These are phyloP conservation scores for Euphorbia pulcherrima DNA, from an alignment of 345 rosid genomes.

Conservation along the genomic window DNA sequence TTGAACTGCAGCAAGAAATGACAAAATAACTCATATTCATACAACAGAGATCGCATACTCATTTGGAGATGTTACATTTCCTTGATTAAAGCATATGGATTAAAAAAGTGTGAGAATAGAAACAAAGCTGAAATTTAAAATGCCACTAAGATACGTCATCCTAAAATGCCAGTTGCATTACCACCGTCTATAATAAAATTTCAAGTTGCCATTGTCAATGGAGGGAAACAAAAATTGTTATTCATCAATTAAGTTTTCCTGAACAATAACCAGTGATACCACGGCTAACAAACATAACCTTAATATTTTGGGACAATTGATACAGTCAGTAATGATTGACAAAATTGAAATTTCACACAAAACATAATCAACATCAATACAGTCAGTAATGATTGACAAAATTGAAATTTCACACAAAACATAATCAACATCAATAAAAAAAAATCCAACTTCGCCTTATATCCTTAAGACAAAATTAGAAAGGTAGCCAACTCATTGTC, in stretches of 20 bases:
- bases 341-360: not conserved
- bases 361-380: not conserved
- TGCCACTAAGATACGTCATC: not conserved
- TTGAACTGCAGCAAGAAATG: not conserved
- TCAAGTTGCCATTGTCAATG: not conserved
- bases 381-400: not conserved
- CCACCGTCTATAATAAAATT: not conserved
- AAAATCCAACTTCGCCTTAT: not conserved
- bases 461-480: no score
- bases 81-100: not conserved
- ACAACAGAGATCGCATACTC: not conserved
- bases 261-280: no score
- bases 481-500: not conserved
- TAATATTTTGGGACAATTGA: not conserved
- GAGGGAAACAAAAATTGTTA: not conserved
- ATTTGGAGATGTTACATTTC: not conserved
- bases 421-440: not conserved
- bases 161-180: not conserved
- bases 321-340: not conserved
- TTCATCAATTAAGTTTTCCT: not conserved
- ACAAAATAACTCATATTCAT: not conserved
- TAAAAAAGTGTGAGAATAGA: not conserved
- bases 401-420: not conserved
- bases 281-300: not conserved
- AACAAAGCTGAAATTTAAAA: not conserved